These are phyloP conservation scores for Tolypocladium nubicola DNA, from an alignment of 2,329 filamentous ascomycete genomes.

Conservation along the genomic window DNA sequence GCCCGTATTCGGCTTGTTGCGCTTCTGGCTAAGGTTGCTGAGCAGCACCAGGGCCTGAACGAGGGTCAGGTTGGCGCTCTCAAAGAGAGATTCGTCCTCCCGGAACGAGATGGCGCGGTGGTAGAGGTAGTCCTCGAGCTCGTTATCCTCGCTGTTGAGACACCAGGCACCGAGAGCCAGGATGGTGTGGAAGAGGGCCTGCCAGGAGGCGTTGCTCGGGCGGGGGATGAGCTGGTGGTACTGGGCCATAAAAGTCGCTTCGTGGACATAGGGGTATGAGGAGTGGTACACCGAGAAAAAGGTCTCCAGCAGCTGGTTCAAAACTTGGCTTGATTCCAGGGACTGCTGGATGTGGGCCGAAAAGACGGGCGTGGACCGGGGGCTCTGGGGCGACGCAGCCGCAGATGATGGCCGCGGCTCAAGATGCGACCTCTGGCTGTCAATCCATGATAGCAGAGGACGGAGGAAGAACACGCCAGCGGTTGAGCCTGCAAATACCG, in stretches of 20 bases:
- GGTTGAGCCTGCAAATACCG: slow-evolving; percentile 11
- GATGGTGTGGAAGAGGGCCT: slow-evolving; percentile 25
- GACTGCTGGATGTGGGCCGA: slow-evolving; percentile 7
- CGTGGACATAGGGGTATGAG: slow-evolving; percentile 34
- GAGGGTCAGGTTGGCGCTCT: slow-evolving; percentile 20
- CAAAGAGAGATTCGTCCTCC: slow-evolving; percentile 18
- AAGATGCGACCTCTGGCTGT: slow-evolving; percentile 1
- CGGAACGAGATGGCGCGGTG: slow-evolving; percentile 15
- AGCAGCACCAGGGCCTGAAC: slow-evolving; percentile 19
- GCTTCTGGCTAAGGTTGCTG: slow-evolving; percentile 33
- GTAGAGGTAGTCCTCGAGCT: slow-evolving; percentile 18
- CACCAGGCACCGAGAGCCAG: slow-evolving; percentile 26
- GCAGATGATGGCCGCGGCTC: slow-evolving; percentile 4
- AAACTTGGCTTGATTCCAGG: slow-evolving; percentile 14
- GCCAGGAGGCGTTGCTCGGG: slow-evolving; percentile 18
- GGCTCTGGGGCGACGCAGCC: background rate
- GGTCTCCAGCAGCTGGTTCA: slow-evolving; percentile 18
- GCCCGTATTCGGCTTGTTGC: slow-evolving; percentile 36
- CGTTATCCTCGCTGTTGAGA: slow-evolving; percentile 13
- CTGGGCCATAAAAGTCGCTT: slow-evolving; percentile 29
- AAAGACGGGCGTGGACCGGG: background rate
- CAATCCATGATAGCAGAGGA: slow-evolving; percentile 14
- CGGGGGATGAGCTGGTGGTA: slow-evolving; percentile 20
- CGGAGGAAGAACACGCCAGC: slow-evolving; percentile 19
- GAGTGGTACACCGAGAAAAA: slow-evolving; percentile 35